Percentiles rank a stretch among this genome's conserved stretches.
Evolutionary conservation across 371 early-diverging fungal genomes (phyloP).

Genomic region (Mucor circinelloides): DNA sequence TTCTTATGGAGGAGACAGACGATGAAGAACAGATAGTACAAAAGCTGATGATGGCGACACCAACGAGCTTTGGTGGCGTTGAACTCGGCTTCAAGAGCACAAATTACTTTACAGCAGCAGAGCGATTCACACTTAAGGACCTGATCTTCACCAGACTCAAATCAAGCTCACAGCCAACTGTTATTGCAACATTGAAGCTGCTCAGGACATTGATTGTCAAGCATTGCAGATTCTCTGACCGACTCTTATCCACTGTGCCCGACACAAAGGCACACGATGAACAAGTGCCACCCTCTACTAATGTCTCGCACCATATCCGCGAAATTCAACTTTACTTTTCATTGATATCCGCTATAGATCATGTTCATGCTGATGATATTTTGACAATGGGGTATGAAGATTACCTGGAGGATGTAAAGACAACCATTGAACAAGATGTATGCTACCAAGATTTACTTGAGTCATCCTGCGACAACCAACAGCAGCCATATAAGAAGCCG

Average conservation of each 20-base stretch:
- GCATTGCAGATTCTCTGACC: conserved; percentile 77
- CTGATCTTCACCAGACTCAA: conserved; percentile 76
- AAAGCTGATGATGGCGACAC: neutral
- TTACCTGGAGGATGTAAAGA: conserved; percentile 79
- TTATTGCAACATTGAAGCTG: conserved; percentile 82
- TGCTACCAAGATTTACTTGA: conserved; percentile 54
- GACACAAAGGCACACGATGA: conserved; percentile 28
- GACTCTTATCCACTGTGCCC: conserved; percentile 68
- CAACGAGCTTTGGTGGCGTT: neutral
- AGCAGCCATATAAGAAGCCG: conserved; percentile 26
- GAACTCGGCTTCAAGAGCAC: neutral
- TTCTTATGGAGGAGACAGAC: conserved; percentile 73
- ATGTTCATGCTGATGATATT: conserved; percentile 56
- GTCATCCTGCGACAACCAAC: conserved; percentile 23
- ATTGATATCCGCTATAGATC: conserved; percentile 62
- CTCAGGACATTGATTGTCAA: conserved; percentile 74
- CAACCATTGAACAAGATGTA: conserved; percentile 60
- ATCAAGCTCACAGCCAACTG: conserved; percentile 73
- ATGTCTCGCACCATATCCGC: conserved; percentile 66
- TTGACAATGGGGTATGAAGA: conserved; percentile 70
- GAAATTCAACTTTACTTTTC: conserved; percentile 75
- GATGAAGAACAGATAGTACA: neutral
- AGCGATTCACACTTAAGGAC: conserved; percentile 75
- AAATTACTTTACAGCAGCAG: neutral
- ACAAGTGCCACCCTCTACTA: conserved; percentile 24